These are phyloP conservation scores for Aspergillus nomiae DNA, from an alignment of 2,329 filamentous ascomycete genomes.

Conservation along the genomic window DNA sequence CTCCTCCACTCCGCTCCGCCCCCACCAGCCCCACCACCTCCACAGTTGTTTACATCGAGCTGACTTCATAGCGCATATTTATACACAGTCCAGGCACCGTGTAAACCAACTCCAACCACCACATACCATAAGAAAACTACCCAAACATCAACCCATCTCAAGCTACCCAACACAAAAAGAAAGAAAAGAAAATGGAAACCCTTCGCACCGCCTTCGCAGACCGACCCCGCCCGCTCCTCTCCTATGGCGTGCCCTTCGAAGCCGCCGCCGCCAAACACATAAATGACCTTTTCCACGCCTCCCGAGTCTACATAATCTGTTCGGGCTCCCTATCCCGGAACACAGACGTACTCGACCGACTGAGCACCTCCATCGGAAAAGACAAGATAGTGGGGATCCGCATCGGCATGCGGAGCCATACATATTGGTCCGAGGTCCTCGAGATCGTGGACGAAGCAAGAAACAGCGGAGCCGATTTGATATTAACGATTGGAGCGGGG, in stretches of 20 bases:
- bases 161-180: neutral
- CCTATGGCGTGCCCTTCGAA: constrained; percentile 52
- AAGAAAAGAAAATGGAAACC: constrained; percentile 30
- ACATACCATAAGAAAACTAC: neutral
- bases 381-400: constrained; percentile 46
- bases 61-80: neutral
- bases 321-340: constrained; percentile 53
- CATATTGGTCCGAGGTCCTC: constrained; percentile 56
- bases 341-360: constrained; percentile 47
- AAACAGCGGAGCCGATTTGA: constrained; percentile 46
- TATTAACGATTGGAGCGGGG: constrained; percentile 59
- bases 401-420: constrained; percentile 57
- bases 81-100: neutral
- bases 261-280: constrained; percentile 50
- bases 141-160: neutral
- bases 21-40: constrained; percentile 11
- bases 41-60: neutral
- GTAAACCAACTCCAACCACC: neutral
- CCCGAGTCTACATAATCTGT: constrained; percentile 53
- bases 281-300: constrained; percentile 46
- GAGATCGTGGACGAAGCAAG: constrained; percentile 48
- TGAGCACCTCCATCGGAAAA: constrained; percentile 45
- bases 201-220: constrained; percentile 40
- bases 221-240: constrained; percentile 45
- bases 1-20: constrained; percentile 5